These are phyloP conservation scores for Aspergillus neotritici DNA, from an alignment of 2,329 filamentous ascomycete genomes.

Conservation along the genomic window DNA sequence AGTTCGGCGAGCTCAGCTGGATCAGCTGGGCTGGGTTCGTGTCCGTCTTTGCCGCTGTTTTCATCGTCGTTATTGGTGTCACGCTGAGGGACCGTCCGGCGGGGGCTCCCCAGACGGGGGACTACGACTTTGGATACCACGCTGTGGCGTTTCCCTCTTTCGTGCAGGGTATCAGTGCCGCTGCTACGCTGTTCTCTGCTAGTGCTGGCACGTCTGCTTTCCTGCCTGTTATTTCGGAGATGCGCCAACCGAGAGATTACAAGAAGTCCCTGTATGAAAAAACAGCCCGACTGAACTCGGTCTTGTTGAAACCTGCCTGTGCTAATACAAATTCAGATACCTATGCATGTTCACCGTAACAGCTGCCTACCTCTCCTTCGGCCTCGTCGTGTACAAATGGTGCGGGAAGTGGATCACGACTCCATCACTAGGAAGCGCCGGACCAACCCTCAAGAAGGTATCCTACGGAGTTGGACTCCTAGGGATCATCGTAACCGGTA, in stretches of 20 bases:
- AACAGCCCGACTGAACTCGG: too few relatives aligned
- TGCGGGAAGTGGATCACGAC: constrained; percentile 57
- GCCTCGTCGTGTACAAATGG: constrained; percentile 25
- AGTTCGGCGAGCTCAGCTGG: constrained; percentile 55
- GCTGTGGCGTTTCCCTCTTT: constrained; percentile 53
- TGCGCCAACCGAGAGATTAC: constrained; percentile 53
- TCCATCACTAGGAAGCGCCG: constrained; percentile 56
- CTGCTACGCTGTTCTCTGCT: constrained; percentile 54
- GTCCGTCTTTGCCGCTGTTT: constrained; percentile 53
- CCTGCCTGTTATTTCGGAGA: constrained; percentile 59
- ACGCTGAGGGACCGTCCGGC: constrained; percentile 53
- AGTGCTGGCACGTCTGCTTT: constrained; percentile 55
- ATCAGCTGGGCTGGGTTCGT: constrained; percentile 55
- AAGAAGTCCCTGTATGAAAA: constrained; percentile 49
- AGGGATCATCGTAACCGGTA: constrained; percentile 47
- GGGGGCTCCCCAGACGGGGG: constrained; percentile 53
- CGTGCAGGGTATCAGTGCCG: constrained; percentile 52
- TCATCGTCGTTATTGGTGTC: constrained; percentile 55
- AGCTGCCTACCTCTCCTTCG: neutral
- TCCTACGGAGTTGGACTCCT: constrained; percentile 54
- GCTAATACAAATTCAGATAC: constrained; percentile 51
- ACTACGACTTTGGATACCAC: constrained; percentile 54
- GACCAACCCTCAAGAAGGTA: constrained; percentile 54
- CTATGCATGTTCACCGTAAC: constrained; percentile 51
- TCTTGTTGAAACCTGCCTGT: constrained; percentile 54